Conservation (phyloP, 2,329 filamentous ascomycete species). For the Diplodia seriata region DNA sequence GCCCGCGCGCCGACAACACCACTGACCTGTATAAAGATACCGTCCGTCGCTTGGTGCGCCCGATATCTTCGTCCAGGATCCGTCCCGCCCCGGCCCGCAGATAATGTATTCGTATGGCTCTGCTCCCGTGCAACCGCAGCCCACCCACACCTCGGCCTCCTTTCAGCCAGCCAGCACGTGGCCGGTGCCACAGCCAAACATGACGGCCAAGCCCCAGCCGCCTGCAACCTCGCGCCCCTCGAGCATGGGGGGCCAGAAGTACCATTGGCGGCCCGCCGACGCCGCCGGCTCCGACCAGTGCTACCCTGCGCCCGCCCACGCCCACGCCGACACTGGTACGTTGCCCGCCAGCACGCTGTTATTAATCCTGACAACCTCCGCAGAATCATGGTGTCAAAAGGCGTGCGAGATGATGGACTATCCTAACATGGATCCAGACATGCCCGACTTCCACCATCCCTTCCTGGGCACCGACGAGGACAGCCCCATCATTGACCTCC, state of each 20-base stretch:
- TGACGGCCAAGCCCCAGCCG: conserved; percentile 24
- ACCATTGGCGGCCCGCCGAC: conserved; percentile 35
- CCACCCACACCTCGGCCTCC: conserved; percentile 34
- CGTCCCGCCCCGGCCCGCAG: conserved; percentile 41
- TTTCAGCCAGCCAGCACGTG: conserved; percentile 38
- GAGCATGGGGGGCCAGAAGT: conserved; percentile 28
- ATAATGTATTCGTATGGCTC: conserved; percentile 48
- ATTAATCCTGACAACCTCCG: conserved; percentile 37
- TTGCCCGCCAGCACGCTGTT: conserved; percentile 1
- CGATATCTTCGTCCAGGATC: conserved; percentile 43
- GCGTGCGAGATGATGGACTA: conserved; percentile 42
- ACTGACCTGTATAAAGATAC: conserved; percentile 43
- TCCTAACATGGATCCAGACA: conserved; percentile 48
- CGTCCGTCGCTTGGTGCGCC: conserved; percentile 47
- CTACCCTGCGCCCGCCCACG: conserved; percentile 41
- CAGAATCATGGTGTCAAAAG: conserved; percentile 51
- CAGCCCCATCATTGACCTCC: conserved; percentile 50
- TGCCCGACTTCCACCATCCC: conserved; percentile 47
- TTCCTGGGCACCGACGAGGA: conserved; percentile 50
- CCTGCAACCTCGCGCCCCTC: conserved; percentile 15
- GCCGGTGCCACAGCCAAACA: conserved; percentile 34
- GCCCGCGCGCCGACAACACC: neutral
- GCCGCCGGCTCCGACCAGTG: conserved; percentile 41
- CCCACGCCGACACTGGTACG: conserved; percentile 49
- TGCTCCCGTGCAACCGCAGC: conserved; percentile 38